A percentile compares a stretch with the other conserved stretches of the same genome.
phyloP scores from a whole-genome alignment of 345 rosid genomes.

The Cochlearia excelsa region DNA sequence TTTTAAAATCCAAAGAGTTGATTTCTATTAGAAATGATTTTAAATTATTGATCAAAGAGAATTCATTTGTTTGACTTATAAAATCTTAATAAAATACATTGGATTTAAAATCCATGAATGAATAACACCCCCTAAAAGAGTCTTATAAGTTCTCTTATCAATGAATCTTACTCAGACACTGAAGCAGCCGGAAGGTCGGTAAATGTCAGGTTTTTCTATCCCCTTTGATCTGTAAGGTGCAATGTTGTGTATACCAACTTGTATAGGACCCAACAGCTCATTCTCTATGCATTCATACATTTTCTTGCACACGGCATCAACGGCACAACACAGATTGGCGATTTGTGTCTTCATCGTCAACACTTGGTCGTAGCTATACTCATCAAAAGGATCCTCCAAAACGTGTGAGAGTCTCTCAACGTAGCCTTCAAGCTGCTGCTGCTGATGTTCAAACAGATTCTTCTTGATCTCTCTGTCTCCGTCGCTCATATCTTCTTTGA shows the following conservation, averaged over 20 bases:
- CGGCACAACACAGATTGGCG: conserved; percentile 51
- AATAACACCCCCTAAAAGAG: too few species aligned
- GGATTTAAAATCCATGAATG: too few species aligned
- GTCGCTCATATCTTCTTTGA: conserved; percentile 70
- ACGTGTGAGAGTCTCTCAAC: conserved; percentile 84
- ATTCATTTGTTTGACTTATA: too few species aligned
- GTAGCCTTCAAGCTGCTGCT: conserved; percentile 82
- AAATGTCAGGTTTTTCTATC: conserved; percentile 42
- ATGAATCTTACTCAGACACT: too few species aligned
- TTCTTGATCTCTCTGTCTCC: conserved; percentile 67
- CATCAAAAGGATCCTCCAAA: conserved; percentile 76
- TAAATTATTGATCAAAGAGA: too few species aligned
- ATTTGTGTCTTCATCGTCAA: conserved; percentile 65
- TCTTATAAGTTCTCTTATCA: too few species aligned
- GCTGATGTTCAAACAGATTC: conserved; percentile 88
- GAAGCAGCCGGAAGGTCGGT: too few species aligned
- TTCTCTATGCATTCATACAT: conserved; percentile 89
- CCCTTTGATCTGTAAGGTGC: conserved; percentile 79
- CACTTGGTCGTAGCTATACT: conserved; percentile 51
- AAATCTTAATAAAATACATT: too few species aligned
- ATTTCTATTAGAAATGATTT: too few species aligned
- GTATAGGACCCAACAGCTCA: conserved; percentile 70
- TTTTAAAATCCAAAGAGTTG: too few species aligned
- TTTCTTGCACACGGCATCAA: conserved; percentile 64
- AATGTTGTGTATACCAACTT: conserved; percentile 61